Conservation (phyloP, 305 asterid species). For the Lippia alba region DNA sequence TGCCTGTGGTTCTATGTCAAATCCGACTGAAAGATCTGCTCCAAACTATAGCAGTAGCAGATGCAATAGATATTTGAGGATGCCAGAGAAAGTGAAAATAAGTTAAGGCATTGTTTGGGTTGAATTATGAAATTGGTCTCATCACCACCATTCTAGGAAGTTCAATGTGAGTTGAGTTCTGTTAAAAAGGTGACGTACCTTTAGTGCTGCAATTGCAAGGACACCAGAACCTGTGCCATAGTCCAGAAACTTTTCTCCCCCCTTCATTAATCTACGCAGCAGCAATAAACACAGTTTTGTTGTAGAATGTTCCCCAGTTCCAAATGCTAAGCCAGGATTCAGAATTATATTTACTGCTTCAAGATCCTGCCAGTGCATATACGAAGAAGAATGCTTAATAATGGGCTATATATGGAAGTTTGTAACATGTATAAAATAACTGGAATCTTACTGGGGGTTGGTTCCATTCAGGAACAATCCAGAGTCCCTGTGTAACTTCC, state of each 20-base stretch:
- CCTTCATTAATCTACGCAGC: constrained; percentile 66
- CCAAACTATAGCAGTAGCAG: constrained; percentile 60
- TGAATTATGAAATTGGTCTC: background rate
- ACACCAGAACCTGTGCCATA: constrained; percentile 96
- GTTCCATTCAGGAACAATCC: constrained; percentile 95
- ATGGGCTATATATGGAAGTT: constrained; percentile 9
- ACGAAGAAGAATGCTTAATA: constrained; percentile 22
- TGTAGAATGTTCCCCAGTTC: constrained; percentile 96
- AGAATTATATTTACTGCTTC: constrained; percentile 76
- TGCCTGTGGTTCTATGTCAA: constrained; percentile 88
- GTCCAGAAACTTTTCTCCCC: constrained; percentile 86
- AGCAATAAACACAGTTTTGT: constrained; percentile 81
- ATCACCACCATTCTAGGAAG: constrained; percentile 6
- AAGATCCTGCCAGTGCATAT: constrained; percentile 54
- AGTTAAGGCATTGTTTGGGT: background rate
- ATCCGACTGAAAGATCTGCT: constrained; percentile 73
- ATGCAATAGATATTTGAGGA: constrained; percentile 11
- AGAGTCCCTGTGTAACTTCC: constrained; percentile 73
- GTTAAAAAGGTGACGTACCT: constrained; percentile 50
- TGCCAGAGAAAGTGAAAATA: too few species aligned
- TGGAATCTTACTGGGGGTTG: constrained; percentile 74
- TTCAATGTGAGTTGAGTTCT: background rate
- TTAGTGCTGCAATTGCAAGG: constrained; percentile 89
- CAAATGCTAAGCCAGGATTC: constrained; percentile 96
- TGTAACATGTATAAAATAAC: constrained; percentile 16